Base-by-base conservation (phyloP, 768 basidiomycete species). In the Pisolithus marmoratus region DNA sequence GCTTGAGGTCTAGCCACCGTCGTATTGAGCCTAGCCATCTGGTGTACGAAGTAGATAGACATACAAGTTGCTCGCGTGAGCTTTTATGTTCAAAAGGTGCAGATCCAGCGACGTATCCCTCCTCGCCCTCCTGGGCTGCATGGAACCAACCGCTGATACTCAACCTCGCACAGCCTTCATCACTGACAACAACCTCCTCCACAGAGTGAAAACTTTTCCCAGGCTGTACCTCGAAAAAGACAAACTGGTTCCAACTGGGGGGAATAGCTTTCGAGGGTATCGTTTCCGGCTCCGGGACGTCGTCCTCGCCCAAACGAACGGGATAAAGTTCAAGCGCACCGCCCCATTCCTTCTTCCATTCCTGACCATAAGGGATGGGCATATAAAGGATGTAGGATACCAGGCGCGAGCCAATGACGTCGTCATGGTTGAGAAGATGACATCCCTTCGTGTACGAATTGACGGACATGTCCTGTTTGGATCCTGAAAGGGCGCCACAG, bases 121-220 rank as follows among this genome's bases (percentile, higher is more conserved):
- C 88, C 66, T 98, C 95, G 11, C 90, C 92, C 56, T 87, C 84
- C 62, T 95, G 84, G 0, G 92, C 86, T 22, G 85, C 83, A 64
- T 98, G 95, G 72, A 97, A 98, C 95, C 95, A 98, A 7, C 95
- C 95, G 59, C 89, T 93, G 60, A 97, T 89, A 57, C 89, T 92
- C 60, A 97, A 69, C 34, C 95, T 74, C 59, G 86, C 78, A 41
- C 83, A 70, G 0, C 85, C 86, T 41, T 88, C 87, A 55, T 83
- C 72, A 20, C 70, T 81, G 0, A 90, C 85, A n/a, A 95, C 82
- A 29, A 97, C 95, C 66, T 98, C 95, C 63, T 97, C 90, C 5
- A 98, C 95, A 0, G 93, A 90, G 68, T 98, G 95, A 71, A 97
- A 97, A 62, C 94, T 96, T 66, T 78, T 75, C 0, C 95, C 94